These are phyloP conservation scores for Rusavskia elegans DNA, from an alignment of 495 filamentous ascomycete species.

Conservation along the genomic window DNA sequence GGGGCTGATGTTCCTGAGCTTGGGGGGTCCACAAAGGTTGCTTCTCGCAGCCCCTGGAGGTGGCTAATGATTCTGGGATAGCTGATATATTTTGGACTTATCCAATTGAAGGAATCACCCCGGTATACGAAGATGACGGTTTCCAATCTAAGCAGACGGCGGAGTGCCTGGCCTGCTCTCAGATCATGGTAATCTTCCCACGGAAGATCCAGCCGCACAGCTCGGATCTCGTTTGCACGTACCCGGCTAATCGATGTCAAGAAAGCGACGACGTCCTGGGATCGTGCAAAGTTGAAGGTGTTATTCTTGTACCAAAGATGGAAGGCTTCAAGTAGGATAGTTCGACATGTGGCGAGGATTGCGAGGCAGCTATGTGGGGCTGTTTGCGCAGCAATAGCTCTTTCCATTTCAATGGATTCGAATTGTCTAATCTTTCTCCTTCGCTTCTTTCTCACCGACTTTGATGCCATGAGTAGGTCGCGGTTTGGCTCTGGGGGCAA, in stretches of 20 bases:
- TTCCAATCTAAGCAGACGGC: background rate
- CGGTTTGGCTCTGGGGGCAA: background rate
- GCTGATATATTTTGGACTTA: background rate
- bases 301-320: background rate
- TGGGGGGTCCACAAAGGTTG: background rate
- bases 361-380: background rate
- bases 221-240: background rate
- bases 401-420: background rate
- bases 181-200: background rate
- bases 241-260: background rate
- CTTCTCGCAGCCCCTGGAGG: background rate
- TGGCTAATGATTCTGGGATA: background rate
- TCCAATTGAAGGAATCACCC: no score
- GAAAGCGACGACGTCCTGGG: background rate
- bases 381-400: background rate
- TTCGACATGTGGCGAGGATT: background rate
- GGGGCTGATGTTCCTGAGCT: background rate
- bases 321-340: background rate
- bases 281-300: background rate
- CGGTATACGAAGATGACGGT: background rate
- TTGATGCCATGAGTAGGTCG: background rate
- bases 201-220: background rate
- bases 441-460: background rate
- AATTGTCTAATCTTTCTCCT: background rate
- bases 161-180: background rate